Base-by-base conservation (phyloP, 768 basidiomycete species). In the Hygrocybe coccinea region DNA sequence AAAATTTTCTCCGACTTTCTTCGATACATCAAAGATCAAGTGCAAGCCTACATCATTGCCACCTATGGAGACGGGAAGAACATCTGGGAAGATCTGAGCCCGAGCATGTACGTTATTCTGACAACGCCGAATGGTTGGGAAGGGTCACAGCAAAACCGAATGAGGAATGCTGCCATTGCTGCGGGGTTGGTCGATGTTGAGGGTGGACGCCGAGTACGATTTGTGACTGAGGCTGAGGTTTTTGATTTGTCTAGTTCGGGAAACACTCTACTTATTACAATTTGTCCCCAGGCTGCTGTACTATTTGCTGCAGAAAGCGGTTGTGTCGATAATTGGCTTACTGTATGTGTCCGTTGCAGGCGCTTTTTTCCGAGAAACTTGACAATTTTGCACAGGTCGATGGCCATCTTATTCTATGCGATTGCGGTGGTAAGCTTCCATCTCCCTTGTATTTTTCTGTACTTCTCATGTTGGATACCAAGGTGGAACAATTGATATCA, bases 191-290 rank as follows among this genome's bases (percentile, higher is more conserved):
- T 85, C 3, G 67, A 76, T 0, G 64, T 74, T 49, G 72, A 67
- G 0, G 69, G 63, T 15, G 77, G 73, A 0, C 64, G 69, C 0
- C 77, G 80, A 0, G 57, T 85, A 1, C 76, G 75, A 9, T 78
- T 85, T 38, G 74, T 85, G 17, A 84, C 82, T 0, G 83, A 85
- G 57, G 84, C 83, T 0, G 84, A 85, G 61, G 84, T 83, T 0
- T 79, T 76, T 4, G 3, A 29, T 29, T 29, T 29, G 4, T 29
- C n/a, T 29, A 29, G 4, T 29, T 8, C 29, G 8, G 29, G 29
- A 29, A 29, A 29, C 29, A 29, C 3, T 29, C 29, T 29, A 29
- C 29, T 29, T 29, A 29, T 29, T 29, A 29, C 8, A 29, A 29
- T 29, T 8, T 29, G 29, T n/a, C n/a, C 29, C 29, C 29, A 29